These are phyloP conservation scores for Tulasnella sp. DNA, from an alignment of 768 basidiomycete genomes.

Conservation along the genomic window DNA sequence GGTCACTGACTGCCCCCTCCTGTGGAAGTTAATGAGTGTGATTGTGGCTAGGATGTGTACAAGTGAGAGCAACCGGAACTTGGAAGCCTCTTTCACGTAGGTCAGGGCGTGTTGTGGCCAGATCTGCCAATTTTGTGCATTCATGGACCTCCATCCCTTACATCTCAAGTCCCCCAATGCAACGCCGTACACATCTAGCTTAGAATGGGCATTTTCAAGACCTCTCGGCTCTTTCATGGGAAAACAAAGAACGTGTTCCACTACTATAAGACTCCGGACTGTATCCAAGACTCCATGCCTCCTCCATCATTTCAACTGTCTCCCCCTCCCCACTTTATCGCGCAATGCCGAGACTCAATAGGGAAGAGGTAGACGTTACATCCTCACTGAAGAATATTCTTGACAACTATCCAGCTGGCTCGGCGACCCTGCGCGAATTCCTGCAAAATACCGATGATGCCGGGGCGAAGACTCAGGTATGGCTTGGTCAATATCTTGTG, in stretches of 20 bases:
- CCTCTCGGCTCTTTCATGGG: background rate
- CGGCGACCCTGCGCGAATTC: background rate
- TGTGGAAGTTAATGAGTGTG: too few relatives aligned
- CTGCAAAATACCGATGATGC: slow-evolving; percentile 8
- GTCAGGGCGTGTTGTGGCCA: too few relatives aligned
- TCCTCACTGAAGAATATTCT: background rate
- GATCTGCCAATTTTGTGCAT: too few relatives aligned
- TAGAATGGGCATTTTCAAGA: background rate
- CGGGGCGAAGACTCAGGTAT: background rate
- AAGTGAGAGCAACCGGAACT: too few relatives aligned
- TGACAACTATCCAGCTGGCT: slow-evolving; percentile 4
- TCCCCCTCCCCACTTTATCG: too few relatives aligned
- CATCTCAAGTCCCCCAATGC: background rate
- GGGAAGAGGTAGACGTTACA: background rate
- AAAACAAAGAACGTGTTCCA: background rate
- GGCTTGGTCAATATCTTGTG: too few relatives aligned
- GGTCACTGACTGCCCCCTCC: too few relatives aligned
- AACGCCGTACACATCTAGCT: background rate
- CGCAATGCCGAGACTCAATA: background rate
- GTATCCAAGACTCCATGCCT: background rate
- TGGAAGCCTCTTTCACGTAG: too few relatives aligned
- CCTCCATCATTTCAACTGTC: too few relatives aligned
- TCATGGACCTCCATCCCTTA: background rate
- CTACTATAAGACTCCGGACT: background rate
- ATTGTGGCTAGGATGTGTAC: too few relatives aligned